These are phyloP conservation scores for Penicillium griseofulvum DNA, from an alignment of 2,329 filamentous ascomycete genomes.

Conservation along the genomic window DNA sequence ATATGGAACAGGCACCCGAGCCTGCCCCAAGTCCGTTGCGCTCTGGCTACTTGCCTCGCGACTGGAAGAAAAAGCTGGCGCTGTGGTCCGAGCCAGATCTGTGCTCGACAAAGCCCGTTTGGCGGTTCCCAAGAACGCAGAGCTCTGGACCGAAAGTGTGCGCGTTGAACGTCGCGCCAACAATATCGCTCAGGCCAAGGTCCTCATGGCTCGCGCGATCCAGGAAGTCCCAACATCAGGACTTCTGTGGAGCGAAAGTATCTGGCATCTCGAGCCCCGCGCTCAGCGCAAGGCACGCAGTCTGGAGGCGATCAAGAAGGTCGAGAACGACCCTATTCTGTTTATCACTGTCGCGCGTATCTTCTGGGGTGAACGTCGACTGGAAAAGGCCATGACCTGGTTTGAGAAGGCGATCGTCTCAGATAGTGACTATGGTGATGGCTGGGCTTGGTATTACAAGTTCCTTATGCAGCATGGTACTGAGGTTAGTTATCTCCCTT, in stretches of 20 bases:
- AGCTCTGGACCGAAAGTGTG: slow-evolving; percentile 91
- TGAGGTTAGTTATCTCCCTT: slow-evolving; percentile 49
- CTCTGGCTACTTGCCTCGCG: slow-evolving; percentile 87
- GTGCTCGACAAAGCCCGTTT: slow-evolving; percentile 89
- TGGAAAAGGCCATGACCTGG: slow-evolving; percentile 95
- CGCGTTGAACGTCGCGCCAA: slow-evolving; percentile 85
- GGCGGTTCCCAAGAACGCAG: slow-evolving; percentile 77
- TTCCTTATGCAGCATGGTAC: slow-evolving; percentile 91
- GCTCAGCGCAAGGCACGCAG: slow-evolving; percentile 90
- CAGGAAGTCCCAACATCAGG: slow-evolving; percentile 89
- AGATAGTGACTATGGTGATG: slow-evolving; percentile 84
- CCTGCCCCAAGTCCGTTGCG: slow-evolving; percentile 77
- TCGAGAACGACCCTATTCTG: slow-evolving; percentile 84
- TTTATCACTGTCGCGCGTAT: slow-evolving; percentile 92
- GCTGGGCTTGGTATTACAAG: slow-evolving; percentile 98
- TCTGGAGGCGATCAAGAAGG: slow-evolving; percentile 93
- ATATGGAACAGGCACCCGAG: slow-evolving; percentile 82
- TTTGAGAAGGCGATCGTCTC: slow-evolving; percentile 93
- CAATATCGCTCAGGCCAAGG: slow-evolving; percentile 79
- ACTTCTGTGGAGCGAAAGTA: slow-evolving; percentile 87
- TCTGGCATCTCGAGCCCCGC: slow-evolving; percentile 88
- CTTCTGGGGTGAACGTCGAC: slow-evolving; percentile 88
- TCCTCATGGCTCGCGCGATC: slow-evolving; percentile 87
- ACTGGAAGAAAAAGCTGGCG: slow-evolving; percentile 79
- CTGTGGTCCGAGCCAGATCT: slow-evolving; percentile 86